Conservation (phyloP, 345 rosid genomes). For the Pelargonium nanum region DNA sequence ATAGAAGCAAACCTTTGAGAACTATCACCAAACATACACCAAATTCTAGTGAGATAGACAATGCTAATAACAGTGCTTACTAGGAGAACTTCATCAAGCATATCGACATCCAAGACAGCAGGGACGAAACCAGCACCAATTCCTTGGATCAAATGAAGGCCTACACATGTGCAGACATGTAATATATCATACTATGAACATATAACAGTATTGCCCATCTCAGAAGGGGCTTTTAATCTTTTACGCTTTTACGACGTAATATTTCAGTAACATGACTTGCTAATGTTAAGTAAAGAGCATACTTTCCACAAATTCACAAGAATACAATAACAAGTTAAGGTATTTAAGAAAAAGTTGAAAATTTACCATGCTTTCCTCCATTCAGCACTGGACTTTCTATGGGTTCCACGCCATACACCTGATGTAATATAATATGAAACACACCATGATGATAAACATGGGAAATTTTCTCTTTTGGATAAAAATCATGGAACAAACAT, state of each 20-base stretch:
- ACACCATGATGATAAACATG: background rate
- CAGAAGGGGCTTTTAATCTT: background rate
- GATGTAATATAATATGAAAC: background rate
- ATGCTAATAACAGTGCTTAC: constrained; percentile 21
- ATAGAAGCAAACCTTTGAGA: background rate
- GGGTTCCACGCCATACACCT: constrained; percentile 41
- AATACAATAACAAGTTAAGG: background rate
- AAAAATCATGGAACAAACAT: background rate
- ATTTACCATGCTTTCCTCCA: constrained; percentile 31
- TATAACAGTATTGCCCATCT: background rate
- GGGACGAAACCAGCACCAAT: constrained; percentile 50
- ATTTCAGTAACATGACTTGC: too few relatives aligned
- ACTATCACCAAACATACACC: background rate
- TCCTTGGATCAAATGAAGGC: constrained; percentile 48
- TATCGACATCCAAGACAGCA: constrained; percentile 23
- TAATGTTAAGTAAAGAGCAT: background rate
- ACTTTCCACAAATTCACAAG: background rate
- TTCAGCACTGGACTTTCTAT: constrained; percentile 34
- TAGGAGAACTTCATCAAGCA: constrained; percentile 44
- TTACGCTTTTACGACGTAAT: too few relatives aligned
- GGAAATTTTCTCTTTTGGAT: background rate
- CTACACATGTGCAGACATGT: constrained; percentile 16
- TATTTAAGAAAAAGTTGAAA: background rate
- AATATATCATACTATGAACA: background rate
- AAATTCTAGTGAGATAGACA: background rate